phyloP scores from a whole-genome alignment of 495 filamentous ascomycete species.

The Penicillium lividum region DNA sequence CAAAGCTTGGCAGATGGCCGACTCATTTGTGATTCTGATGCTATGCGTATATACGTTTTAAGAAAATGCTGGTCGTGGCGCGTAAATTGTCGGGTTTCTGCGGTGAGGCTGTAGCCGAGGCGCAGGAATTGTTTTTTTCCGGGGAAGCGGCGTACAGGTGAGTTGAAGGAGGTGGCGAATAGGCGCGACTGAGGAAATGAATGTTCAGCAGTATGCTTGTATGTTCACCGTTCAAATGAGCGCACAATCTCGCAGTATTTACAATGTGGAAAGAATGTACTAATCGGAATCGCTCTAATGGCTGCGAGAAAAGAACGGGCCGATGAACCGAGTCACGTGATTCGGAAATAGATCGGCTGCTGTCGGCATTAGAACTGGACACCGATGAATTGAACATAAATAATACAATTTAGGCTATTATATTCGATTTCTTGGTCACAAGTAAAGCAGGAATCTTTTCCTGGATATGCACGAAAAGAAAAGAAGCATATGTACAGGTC shows the following conservation, averaged over 20 bases:
- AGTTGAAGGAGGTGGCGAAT: background rate
- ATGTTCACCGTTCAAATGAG: background rate
- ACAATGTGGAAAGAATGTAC: slow-evolving; percentile 3
- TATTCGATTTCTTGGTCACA: background rate
- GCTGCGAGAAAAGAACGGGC: slow-evolving; percentile 25
- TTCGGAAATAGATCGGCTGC: slow-evolving; percentile 1
- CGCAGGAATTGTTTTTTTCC: slow-evolving; percentile 25
- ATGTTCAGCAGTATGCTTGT: background rate
- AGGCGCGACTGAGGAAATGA: background rate
- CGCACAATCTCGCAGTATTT: background rate
- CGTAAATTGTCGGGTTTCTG: background rate
- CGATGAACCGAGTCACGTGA: slow-evolving; percentile 35
- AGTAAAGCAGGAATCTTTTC: background rate
- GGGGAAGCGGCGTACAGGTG: slow-evolving; percentile 9
- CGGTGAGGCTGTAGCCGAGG: slow-evolving; percentile 29
- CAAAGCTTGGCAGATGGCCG: slow-evolving; percentile 36
- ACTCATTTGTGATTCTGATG: slow-evolving; percentile 28
- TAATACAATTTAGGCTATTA: background rate
- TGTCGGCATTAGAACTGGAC: slow-evolving; percentile 3
- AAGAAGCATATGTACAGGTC: slow-evolving; percentile 32
- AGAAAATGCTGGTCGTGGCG: background rate
- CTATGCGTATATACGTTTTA: slow-evolving; percentile 7
- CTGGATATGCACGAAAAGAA: slow-evolving; percentile 25
- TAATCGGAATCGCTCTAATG: slow-evolving; percentile 4
- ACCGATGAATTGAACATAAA: background rate